A percentile compares a stretch with the other conserved stretches of the same genome.
Conservation (phyloP, 768 basidiomycete species). For the Amylocystis lapponica region DNA sequence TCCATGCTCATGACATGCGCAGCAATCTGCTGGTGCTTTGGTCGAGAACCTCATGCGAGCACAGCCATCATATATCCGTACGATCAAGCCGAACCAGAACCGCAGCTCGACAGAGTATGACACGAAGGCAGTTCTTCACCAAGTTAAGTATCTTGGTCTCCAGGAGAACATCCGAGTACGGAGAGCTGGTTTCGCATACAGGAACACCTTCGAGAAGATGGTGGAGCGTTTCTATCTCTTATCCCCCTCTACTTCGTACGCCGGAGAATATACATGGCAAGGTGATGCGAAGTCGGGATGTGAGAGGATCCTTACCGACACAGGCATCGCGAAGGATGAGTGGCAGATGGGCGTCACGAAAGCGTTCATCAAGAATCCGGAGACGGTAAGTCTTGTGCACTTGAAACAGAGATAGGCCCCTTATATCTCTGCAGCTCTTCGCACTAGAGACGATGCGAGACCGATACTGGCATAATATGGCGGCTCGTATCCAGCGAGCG, state of each 20-base stretch:
- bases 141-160: constrained; percentile 97
- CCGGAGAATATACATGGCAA: constrained; percentile 96
- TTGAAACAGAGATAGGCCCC: neutral
- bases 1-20: neutral
- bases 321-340: constrained; percentile 92
- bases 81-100: constrained; percentile 98
- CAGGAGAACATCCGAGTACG: constrained; percentile 98
- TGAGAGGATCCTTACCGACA: constrained; percentile 87
- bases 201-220: constrained; percentile 99
- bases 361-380: constrained; percentile 99
- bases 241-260: constrained; percentile 93
- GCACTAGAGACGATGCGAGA: constrained; percentile 98
- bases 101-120: constrained; percentile 91
- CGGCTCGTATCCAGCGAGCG: constrained; percentile 90
- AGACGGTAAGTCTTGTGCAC: constrained; percentile 58
- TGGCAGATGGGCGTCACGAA: constrained; percentile 99
- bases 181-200: constrained; percentile 95
- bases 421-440: constrained; percentile 59
- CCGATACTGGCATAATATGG: constrained; percentile 99
- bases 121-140: constrained; percentile 90
- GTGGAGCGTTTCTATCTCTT: constrained; percentile 96
- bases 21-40: constrained; percentile 91
- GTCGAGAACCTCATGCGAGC: constrained; percentile 98
- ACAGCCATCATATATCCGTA: constrained; percentile 96
- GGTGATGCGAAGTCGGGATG: constrained; percentile 90